These are phyloP conservation scores for Ophiocordyceps unilateralis DNA, from an alignment of 2,329 filamentous ascomycete genomes.

Conservation along the genomic window DNA sequence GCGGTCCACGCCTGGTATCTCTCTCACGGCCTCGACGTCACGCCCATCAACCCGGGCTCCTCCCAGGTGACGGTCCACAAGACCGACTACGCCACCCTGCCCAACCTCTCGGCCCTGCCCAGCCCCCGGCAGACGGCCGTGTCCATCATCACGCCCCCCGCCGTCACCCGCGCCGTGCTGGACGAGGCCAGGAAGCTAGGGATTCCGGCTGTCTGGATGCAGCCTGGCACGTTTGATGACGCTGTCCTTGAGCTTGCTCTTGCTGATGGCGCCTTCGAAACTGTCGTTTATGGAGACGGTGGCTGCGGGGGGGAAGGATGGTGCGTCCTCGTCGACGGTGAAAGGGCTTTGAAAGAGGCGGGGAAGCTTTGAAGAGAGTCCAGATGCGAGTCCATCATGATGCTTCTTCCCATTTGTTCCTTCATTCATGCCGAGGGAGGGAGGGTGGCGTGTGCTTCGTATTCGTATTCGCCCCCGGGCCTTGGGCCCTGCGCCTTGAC, in stretches of 20 bases:
- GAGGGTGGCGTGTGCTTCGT: no score
- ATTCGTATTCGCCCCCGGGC: slow-evolving; percentile 1
- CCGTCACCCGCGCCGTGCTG: slow-evolving; percentile 56
- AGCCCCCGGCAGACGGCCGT: slow-evolving; percentile 55
- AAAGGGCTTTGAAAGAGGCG: slow-evolving; percentile 38
- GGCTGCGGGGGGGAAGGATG: slow-evolving; percentile 57
- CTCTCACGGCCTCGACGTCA: slow-evolving; percentile 54
- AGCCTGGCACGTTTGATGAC: slow-evolving; percentile 76
- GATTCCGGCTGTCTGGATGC: slow-evolving; percentile 66
- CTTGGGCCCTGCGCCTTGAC: background rate
- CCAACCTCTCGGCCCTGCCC: slow-evolving; percentile 47
- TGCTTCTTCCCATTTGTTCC: background rate
- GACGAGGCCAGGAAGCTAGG: slow-evolving; percentile 61
- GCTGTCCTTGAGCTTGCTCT: slow-evolving; percentile 54
- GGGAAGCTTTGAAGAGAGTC: slow-evolving; percentile 37
- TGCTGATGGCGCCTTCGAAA: slow-evolving; percentile 42
- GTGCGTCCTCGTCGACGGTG: slow-evolving; percentile 78
- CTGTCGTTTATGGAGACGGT: slow-evolving; percentile 49
- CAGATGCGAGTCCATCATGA: no score
- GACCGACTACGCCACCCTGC: slow-evolving; percentile 43
- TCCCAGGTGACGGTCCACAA: slow-evolving; percentile 43
- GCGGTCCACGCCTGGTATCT: slow-evolving; percentile 85
- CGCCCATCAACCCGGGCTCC: slow-evolving; percentile 64
- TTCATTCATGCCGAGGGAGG: no score
- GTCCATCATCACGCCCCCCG: slow-evolving; percentile 75